These are phyloP conservation scores for Geotrichum macrosporum DNA, from an alignment of 1,139 yeast genomes.

Conservation along the genomic window DNA sequence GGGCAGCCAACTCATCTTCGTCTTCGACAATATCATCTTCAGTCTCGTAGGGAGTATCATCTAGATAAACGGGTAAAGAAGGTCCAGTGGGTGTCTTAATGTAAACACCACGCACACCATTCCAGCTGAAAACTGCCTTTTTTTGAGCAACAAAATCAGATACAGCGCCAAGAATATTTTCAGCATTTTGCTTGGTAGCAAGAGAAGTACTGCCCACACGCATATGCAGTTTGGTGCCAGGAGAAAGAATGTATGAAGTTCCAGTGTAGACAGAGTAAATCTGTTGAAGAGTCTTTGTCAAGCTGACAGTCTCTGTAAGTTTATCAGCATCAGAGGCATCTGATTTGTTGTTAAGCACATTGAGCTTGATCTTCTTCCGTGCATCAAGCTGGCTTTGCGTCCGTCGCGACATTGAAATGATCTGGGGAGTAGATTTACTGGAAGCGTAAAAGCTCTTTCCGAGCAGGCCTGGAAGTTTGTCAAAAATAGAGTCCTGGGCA, in stretches of 20 bases:
- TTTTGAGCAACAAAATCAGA: constrained; percentile 43
- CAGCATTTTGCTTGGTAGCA: constrained; percentile 41
- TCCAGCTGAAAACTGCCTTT: constrained; percentile 38
- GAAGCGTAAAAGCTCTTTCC: constrained; percentile 73
- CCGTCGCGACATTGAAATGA: constrained; percentile 15
- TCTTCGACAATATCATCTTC: constrained; percentile 40
- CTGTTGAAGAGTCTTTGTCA: constrained; percentile 46
- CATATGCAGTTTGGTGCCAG: constrained; percentile 64
- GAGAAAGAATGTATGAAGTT: constrained; percentile 64
- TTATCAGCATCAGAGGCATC: constrained; percentile 34
- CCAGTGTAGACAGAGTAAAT: constrained; percentile 56
- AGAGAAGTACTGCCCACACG: constrained; percentile 57
- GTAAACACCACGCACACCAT: constrained; percentile 55
- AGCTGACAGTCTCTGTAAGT: constrained; percentile 23
- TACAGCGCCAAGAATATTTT: constrained; percentile 57
- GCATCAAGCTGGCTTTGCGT: constrained; percentile 15
- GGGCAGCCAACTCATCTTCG: constrained; percentile 33
- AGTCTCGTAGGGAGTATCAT: constrained; percentile 53
- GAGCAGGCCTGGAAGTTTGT: constrained; percentile 73
- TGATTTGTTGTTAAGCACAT: constrained; percentile 13
- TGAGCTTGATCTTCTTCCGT: constrained; percentile 23
- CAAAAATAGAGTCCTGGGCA: constrained; percentile 62
- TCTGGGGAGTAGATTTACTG: constrained; percentile 26
- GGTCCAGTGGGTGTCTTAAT: constrained; percentile 73
- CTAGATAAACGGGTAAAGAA: constrained; percentile 73